Evolutionary conservation across 805 yeast genomes (phyloP).

Genomic region (Ogataea populi-albae): DNA sequence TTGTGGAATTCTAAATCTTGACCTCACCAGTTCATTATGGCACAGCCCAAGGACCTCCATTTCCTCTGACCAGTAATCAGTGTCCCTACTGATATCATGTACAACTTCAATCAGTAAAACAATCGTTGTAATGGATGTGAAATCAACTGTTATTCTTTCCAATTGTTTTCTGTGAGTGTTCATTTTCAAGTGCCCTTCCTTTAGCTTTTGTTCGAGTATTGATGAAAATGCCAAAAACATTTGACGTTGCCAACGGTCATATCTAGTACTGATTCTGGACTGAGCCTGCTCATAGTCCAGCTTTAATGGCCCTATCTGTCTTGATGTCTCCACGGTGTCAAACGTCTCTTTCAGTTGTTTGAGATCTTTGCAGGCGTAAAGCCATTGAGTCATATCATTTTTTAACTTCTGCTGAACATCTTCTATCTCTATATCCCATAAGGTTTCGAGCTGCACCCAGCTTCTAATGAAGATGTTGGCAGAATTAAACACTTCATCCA

Average conservation of each 20-base stretch:
- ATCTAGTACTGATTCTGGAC: constrained; percentile 43
- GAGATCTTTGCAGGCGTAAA: constrained; percentile 42
- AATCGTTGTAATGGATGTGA: constrained; percentile 38
- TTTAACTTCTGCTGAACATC: constrained; percentile 37
- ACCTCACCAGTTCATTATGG: constrained; percentile 29
- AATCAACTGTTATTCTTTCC: constrained; percentile 35
- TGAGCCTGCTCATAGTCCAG: constrained; percentile 56
- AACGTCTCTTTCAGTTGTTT: constrained; percentile 42
- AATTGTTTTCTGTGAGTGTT: constrained; percentile 32
- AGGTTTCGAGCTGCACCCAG: constrained; percentile 56
- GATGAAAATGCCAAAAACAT: constrained; percentile 41
- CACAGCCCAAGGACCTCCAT: constrained; percentile 30
- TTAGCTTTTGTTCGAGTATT: constrained; percentile 33
- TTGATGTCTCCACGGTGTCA: constrained; percentile 45
- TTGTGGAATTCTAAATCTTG: constrained; percentile 46
- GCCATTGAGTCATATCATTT: constrained; percentile 45
- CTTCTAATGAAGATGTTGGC: constrained; percentile 39
- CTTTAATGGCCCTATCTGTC: constrained; percentile 38
- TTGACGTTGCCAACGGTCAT: constrained; percentile 56
- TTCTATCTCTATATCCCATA: constrained; percentile 56
- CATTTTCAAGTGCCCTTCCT: constrained; percentile 32
- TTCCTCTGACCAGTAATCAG: constrained; percentile 20
- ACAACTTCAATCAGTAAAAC: constrained; percentile 39
- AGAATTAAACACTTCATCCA: constrained; percentile 33
- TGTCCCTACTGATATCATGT: constrained; percentile 28